These are phyloP conservation scores for Fusarium piperis DNA, from an alignment of 2,329 filamentous ascomycete species.

Conservation along the genomic window DNA sequence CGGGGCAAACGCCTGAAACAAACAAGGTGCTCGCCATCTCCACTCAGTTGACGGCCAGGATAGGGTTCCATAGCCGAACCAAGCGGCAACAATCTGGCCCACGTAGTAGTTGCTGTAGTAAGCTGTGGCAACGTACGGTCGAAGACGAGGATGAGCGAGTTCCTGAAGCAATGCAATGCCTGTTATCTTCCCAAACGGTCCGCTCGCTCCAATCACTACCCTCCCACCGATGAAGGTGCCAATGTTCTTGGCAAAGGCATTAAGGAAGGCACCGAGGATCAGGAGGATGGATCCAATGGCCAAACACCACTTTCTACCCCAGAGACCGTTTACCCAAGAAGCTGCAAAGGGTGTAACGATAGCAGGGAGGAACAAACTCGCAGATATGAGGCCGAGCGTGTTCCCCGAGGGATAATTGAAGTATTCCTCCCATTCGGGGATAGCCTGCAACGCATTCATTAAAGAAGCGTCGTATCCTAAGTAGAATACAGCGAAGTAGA, in stretches of 20 bases:
- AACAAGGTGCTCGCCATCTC: constrained; percentile 28
- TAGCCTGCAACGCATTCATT: constrained; percentile 20
- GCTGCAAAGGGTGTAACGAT: constrained; percentile 26
- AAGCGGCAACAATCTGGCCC: constrained; percentile 22
- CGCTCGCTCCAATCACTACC: constrained; percentile 20
- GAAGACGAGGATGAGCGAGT: constrained; percentile 23
- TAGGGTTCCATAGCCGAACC: constrained; percentile 21
- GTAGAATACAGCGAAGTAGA: constrained; percentile 30
- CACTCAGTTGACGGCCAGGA: constrained; percentile 16
- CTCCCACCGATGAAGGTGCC: constrained; percentile 16
- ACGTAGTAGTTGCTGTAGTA: constrained; percentile 31
- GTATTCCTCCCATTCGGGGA: constrained; percentile 29
- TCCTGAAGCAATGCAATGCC: constrained; percentile 27
- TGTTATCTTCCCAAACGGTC: constrained; percentile 19
- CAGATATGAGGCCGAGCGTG: constrained; percentile 17
- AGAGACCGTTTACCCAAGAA: constrained; percentile 18
- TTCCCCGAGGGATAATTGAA: constrained; percentile 24
- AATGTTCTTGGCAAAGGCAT: constrained; percentile 20
- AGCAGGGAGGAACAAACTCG: constrained; percentile 24
- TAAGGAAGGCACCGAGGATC: constrained; percentile 19
- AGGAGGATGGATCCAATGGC: constrained; percentile 8
- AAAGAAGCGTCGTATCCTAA: constrained; percentile 16
- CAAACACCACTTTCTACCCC: constrained; percentile 29
- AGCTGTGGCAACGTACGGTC: constrained; percentile 19
- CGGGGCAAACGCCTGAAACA: constrained; percentile 29